phyloP scores from a whole-genome alignment of 768 basidiomycete species.

The Chalciporus sphaerocephalus region DNA sequence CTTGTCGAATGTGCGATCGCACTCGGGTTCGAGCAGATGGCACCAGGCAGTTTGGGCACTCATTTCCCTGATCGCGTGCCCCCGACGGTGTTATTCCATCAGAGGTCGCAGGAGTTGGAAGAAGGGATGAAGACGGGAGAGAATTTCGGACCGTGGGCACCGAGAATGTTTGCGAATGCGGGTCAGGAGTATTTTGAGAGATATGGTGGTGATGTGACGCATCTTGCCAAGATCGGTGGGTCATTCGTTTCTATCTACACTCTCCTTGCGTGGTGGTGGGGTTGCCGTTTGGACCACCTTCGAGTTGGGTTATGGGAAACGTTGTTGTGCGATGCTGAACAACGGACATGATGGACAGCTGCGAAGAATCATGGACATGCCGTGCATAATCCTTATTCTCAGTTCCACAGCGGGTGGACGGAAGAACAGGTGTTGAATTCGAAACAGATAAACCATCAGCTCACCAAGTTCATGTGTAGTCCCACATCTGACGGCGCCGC shows the following conservation, averaged over 20 bases:
- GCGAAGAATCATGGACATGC: constrained; percentile 85
- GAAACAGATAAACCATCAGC: constrained; percentile 63
- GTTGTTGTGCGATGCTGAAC: constrained; percentile 2
- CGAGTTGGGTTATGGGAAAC: background rate
- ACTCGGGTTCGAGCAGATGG: constrained; percentile 85
- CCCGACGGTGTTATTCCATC: constrained; percentile 45
- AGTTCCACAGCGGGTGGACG: constrained; percentile 77
- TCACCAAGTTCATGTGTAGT: constrained; percentile 85
- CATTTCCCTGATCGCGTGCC: constrained; percentile 52
- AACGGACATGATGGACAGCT: constrained; percentile 37
- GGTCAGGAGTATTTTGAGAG: constrained; percentile 73
- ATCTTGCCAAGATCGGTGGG: constrained; percentile 75
- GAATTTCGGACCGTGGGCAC: constrained; percentile 67
- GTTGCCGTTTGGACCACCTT: too few relatives aligned
- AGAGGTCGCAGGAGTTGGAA: constrained; percentile 49
- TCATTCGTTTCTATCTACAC: background rate
- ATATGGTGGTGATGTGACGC: constrained; percentile 61
- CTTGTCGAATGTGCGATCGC: constrained; percentile 73
- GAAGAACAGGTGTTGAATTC: constrained; percentile 65
- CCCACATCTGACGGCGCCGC: constrained; percentile 80
- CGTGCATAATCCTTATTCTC: constrained; percentile 78
- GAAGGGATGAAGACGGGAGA: constrained; percentile 39
- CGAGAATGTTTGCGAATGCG: constrained; percentile 71
- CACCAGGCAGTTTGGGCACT: constrained; percentile 64
- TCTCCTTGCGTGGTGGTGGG: too few relatives aligned